phyloP scores from a whole-genome alignment of 495 filamentous ascomycete species.

The Cryomyces minteri region DNA sequence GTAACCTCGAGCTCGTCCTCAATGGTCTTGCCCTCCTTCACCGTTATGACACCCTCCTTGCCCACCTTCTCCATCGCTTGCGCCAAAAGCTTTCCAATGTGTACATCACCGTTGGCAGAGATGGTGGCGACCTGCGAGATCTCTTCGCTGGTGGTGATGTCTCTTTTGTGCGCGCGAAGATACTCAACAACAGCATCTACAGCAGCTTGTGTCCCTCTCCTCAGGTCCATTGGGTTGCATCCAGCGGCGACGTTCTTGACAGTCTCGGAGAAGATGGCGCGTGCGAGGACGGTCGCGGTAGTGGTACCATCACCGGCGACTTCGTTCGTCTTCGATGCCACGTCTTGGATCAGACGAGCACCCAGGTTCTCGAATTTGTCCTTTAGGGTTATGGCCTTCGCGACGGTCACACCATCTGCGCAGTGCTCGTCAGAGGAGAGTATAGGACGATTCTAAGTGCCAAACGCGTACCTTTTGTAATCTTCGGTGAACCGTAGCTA shows the following conservation, averaged over 20 bases:
- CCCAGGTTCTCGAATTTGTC: conserved; percentile 99
- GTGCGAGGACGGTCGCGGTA: conserved; percentile 88
- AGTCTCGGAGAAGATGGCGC: conserved; percentile 98
- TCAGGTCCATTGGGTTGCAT: conserved; percentile 98
- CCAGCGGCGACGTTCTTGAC: conserved; percentile 99
- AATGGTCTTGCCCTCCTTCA: conserved; percentile 98
- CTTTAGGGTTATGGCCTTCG: conserved; percentile 78
- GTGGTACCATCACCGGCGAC: conserved; percentile 97
- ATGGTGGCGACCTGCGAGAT: conserved; percentile 98
- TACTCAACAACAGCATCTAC: conserved; percentile 89
- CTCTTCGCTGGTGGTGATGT: conserved; percentile 93
- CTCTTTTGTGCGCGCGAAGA: conserved; percentile 81
- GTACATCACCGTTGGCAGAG: conserved; percentile 87
- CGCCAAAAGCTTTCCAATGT: conserved; percentile 90
- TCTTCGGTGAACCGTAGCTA: conserved; percentile 94
- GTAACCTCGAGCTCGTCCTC: conserved; percentile 96
- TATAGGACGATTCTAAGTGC: background rate
- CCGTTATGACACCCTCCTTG: conserved; percentile 99
- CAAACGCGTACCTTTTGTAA: conserved; percentile 69
- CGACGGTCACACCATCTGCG: conserved; percentile 85
- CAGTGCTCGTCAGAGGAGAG: conserved; percentile 14
- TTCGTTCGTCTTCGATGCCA: conserved; percentile 98
- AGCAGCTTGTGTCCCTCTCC: conserved; percentile 88
- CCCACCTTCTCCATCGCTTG: conserved; percentile 99
- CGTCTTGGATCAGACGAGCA: conserved; percentile 88